Evolutionary conservation across 1,139 yeast genomes (phyloP), one percentile per base, ranked within the genome.

Genomic region (Meyerozyma carpophila): DNA sequence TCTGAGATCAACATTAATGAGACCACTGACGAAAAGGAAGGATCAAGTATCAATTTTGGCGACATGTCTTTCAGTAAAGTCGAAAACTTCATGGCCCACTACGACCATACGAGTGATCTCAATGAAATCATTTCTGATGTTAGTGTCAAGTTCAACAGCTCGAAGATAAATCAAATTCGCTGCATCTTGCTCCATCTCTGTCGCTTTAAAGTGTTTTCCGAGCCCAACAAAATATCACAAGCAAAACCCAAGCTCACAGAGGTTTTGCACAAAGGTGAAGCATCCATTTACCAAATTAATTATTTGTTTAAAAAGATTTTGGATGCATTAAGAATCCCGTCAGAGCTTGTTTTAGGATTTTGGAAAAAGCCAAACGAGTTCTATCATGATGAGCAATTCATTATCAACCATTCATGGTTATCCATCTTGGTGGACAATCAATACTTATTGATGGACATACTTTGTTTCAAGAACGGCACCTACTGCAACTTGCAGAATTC

Each of bases 351-450:
- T 1, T 68, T 81, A 31, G 98, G 98, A 3, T 87, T 87, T 54
- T 74, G 93, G 68, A 89, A 91, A 57, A 77, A 82, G 29, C 95
- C 96, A 5, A 80, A 81, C 40, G 81, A 77, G 50, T 65, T 73
- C 47, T 71, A 73, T 50, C 77, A 71, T 50, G 66, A 69, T 46
- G 80, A 80, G 62, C 63, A 64, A 47, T 78, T 82, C 44, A 79
- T 80, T 32, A 70, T 82, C 37, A 89, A 90, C 56, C 98, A 93
- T 62, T 81, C 88, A 47, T 93, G 98, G 98, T 73, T 90, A 44
- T 81, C 95, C 1, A 81, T 90, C 1, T 61, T 84, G 24, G 66
- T 90, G 14, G 84, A 87, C 47, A 82, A 82, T 18, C 88, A 84
- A 54, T 90, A 93, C 79, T 70, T 91, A 47, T 75, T 93, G 50